Conservation (phyloP, 2,329 filamentous ascomycete genomes). For the Aspergillus aculeatinus region DNA sequence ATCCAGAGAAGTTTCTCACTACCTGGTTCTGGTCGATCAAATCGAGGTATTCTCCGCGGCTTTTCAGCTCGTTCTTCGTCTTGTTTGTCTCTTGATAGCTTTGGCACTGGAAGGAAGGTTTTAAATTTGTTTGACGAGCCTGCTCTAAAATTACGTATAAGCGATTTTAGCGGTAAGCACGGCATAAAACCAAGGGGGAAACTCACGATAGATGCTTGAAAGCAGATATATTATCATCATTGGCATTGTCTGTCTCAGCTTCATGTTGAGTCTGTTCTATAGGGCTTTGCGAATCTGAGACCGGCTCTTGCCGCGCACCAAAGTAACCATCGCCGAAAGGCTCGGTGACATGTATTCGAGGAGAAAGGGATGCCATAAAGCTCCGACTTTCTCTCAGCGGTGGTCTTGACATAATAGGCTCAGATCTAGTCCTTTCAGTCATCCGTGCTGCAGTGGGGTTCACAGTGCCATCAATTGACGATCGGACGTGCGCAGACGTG, state of each 20-base stretch:
- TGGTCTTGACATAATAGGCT: slow-evolving; percentile 17
- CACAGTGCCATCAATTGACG: slow-evolving; percentile 12
- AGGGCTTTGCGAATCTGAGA: slow-evolving; percentile 4
- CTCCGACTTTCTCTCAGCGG: slow-evolving; percentile 25
- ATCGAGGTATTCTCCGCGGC: slow-evolving; percentile 29
- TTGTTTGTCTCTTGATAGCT: slow-evolving; percentile 24
- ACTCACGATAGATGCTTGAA: background rate
- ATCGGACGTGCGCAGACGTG: slow-evolving; percentile 21
- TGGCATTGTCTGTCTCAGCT: background rate
- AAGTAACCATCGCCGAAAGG: slow-evolving; percentile 24
- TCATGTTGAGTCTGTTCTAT: slow-evolving; percentile 5
- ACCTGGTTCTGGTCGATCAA: slow-evolving; percentile 34
- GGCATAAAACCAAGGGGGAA: background rate
- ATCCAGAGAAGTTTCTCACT: slow-evolving; percentile 38
- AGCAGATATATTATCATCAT: background rate
- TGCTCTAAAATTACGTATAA: background rate
- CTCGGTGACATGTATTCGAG: slow-evolving; percentile 32
- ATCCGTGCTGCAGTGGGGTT: background rate
- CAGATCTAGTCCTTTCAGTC: slow-evolving; percentile 1
- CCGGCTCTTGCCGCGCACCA: slow-evolving; percentile 12
- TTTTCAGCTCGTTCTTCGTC: slow-evolving; percentile 22
- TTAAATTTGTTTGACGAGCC: slow-evolving; percentile 21
- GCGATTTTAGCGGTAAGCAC: background rate
- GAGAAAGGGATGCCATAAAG: slow-evolving; percentile 24
- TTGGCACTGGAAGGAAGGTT: slow-evolving; percentile 26